Base-by-base conservation (phyloP, 73 alveolate species). In the Paramecium caudatum region DNA sequence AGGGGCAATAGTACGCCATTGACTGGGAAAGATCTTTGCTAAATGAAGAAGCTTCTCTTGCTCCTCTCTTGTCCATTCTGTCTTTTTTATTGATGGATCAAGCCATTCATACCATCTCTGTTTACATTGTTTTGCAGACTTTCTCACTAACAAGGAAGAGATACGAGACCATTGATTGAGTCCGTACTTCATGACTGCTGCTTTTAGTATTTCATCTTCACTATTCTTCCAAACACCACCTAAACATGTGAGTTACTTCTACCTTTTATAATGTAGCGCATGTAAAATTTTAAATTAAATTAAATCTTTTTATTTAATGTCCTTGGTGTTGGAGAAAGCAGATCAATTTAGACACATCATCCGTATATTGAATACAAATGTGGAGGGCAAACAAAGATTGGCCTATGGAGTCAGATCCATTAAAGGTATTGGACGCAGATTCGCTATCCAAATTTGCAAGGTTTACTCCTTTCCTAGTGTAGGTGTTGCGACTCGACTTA, bases 91-190 rank as follows among this genome's bases (percentile, higher is more conserved):
- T 82, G 96, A 94, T 17, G 99, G 99, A 87, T 99, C 99, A 43
- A 99, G 98, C 99, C 99, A 98, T 49, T 98, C 99, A 86, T 98
- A 98, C 99, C 99, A 98, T 91, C 99, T 95, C 81, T 99, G 98
- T 91, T 98, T 98, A 94, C 99, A 98, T 93, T 98, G 98, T 84
- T 98, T 98, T 49, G 99, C 99, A 50, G 99, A 95, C 91, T 98
- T 98, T 80, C 99, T 91, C 10, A 98, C 99, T 30, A 98, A 95
- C 43, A 98, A 93, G 41, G 99, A 95, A 2, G 99, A 97, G 36
- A 98, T 98, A 50, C 99, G 92, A 4, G 99, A 91, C 99, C 99
- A 98, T 94, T 98, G 98, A 93, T 98, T 98, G 46, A 98, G 96
- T 32, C 99, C 99, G 92, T 98, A 98, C 91, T 98, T 98, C 99